These are phyloP conservation scores for Taxawa tesnikishii DNA, from an alignment of 2,329 filamentous ascomycete species.

Conservation along the genomic window DNA sequence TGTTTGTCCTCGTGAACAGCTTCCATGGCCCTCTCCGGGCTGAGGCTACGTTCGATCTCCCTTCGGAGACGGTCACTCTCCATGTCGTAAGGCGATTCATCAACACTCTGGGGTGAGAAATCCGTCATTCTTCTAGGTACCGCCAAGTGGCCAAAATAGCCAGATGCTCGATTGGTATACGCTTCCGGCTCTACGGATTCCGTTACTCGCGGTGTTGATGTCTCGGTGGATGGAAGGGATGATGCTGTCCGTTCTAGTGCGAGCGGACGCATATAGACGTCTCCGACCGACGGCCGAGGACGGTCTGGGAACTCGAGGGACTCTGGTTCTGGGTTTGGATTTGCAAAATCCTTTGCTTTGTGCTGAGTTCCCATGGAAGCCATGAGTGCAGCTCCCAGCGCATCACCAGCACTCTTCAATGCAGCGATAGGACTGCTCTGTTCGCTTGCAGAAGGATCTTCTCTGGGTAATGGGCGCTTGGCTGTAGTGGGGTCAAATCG, in stretches of 20 bases:
- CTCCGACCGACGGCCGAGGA: conserved; percentile 14
- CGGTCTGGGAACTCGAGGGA: conserved; percentile 11
- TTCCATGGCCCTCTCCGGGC: conserved; percentile 25
- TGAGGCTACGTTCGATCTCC: conserved; percentile 62
- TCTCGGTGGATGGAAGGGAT: conserved; percentile 20
- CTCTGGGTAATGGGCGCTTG: conserved; percentile 18
- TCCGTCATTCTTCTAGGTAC: conserved; percentile 1
- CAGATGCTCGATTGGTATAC: conserved; percentile 22
- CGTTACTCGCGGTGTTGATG: conserved; percentile 37
- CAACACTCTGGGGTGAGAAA: conserved; percentile 26
- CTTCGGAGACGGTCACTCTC: conserved; percentile 61
- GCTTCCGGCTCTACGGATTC: too few species aligned
- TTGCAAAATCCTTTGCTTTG: conserved; percentile 20
- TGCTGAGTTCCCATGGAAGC: conserved; percentile 22
- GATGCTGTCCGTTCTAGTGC: conserved; percentile 24
- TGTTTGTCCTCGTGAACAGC: conserved; percentile 7
- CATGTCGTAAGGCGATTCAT: conserved; percentile 43
- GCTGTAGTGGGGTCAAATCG: conserved; percentile 21
- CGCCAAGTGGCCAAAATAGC: conserved; percentile 25
- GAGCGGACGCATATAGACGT: conserved; percentile 25
- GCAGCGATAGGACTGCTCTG: conserved; percentile 26
- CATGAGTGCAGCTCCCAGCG: conserved; percentile 34
- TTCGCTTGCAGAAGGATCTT: conserved; percentile 9
- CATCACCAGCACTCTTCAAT: conserved; percentile 33
- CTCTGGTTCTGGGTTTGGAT: conserved; percentile 9